Conservation (phyloP, 2,329 filamentous ascomycete genomes). For the Paecilomyces niveus region DNA sequence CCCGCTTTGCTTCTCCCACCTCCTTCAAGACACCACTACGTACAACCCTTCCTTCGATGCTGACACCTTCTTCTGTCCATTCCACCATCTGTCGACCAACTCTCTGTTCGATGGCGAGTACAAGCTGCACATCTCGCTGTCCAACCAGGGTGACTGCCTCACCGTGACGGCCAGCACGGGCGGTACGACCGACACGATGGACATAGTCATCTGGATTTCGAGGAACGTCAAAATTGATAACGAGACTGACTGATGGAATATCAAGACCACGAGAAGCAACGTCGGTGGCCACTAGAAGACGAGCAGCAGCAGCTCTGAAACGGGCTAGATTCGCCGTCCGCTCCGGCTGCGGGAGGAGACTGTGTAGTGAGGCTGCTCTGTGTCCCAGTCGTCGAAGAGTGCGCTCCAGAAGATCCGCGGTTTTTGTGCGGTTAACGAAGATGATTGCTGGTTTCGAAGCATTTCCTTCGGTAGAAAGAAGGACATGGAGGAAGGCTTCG, state of each 20-base stretch:
- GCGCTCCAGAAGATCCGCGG: constrained; percentile 83
- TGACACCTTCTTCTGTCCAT: constrained; percentile 87
- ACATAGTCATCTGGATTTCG: constrained; percentile 97
- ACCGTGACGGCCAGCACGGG: constrained; percentile 78
- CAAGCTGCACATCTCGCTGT: constrained; percentile 82
- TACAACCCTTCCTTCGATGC: constrained; percentile 82
- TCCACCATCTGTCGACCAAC: constrained; percentile 72
- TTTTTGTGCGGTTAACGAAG: constrained; percentile 88
- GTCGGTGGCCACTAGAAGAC: constrained; percentile 89
- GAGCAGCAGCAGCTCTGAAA: constrained; percentile 81
- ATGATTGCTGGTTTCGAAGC: constrained; percentile 73
- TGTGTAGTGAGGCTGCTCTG: constrained; percentile 86
- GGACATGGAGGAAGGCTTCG: constrained; percentile 87
- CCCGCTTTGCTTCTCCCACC: constrained; percentile 91
- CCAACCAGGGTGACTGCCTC: constrained; percentile 83
- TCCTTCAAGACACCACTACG: constrained; percentile 72
- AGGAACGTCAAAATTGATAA: constrained; percentile 93
- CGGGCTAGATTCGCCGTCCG: constrained; percentile 80
- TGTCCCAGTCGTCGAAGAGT: constrained; percentile 79
- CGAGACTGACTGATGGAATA: constrained; percentile 83
- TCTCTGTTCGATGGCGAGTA: constrained; percentile 81
- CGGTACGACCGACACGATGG: constrained; percentile 90
- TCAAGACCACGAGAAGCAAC: constrained; percentile 91
- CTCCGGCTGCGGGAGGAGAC: constrained; percentile 74
- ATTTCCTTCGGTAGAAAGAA: constrained; percentile 74